phyloP scores from a whole-genome alignment of 2,329 filamentous ascomycete genomes.

The Cladobotryum protrusum region DNA sequence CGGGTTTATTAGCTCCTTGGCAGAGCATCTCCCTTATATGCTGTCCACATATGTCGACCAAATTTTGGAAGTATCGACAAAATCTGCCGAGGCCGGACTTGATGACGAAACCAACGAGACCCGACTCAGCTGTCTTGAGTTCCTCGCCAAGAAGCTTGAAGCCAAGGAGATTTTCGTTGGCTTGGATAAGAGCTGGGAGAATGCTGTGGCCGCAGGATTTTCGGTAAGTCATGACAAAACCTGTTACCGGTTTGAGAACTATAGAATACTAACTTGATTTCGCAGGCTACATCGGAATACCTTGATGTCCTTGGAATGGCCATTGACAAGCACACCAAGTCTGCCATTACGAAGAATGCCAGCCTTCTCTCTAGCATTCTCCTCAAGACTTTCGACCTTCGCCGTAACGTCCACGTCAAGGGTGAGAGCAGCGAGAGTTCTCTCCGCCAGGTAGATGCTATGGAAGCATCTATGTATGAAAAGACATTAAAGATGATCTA shows the following conservation, averaged over 20 bases:
- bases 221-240: slow-evolving; percentile 41
- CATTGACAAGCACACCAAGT: slow-evolving; percentile 73
- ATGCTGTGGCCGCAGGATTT: slow-evolving; percentile 56
- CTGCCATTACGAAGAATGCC: slow-evolving; percentile 69
- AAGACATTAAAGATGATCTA: slow-evolving; percentile 84
- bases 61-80: slow-evolving; percentile 65
- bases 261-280: too few relatives aligned
- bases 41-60: slow-evolving; percentile 69
- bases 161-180: slow-evolving; percentile 69
- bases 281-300: slow-evolving; percentile 59
- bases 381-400: slow-evolving; percentile 56
- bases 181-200: slow-evolving; percentile 65
- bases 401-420: slow-evolving; percentile 48
- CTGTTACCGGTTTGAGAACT: too few relatives aligned
- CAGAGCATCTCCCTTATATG: slow-evolving; percentile 85
- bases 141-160: slow-evolving; percentile 72
- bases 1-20: slow-evolving; percentile 69
- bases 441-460: slow-evolving; percentile 44
- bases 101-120: slow-evolving; percentile 57
- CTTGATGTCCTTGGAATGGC: slow-evolving; percentile 63
- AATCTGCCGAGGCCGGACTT: slow-evolving; percentile 58
- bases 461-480: slow-evolving; percentile 62
- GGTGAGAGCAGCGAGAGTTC: slow-evolving; percentile 38
- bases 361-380: slow-evolving; percentile 60
- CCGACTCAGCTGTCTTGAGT: slow-evolving; percentile 62